Base-by-base conservation (phyloP, 768 basidiomycete genomes). In the Tricholoma bakamatsutake region DNA sequence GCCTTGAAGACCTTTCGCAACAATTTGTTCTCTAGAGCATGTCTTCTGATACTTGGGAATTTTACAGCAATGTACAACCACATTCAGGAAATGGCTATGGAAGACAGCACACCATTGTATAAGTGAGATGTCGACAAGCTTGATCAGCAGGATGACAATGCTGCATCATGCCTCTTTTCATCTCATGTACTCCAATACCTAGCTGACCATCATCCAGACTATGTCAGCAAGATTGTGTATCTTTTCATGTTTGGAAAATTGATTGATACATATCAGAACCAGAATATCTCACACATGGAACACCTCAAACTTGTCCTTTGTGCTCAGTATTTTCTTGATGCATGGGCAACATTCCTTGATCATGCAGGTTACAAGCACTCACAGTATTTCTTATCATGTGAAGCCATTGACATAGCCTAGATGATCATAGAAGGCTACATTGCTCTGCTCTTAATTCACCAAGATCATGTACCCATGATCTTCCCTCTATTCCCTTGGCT, bases 131-230 rank as follows among this genome's bases (percentile, higher is more conserved):
- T 24, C 21, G 69, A 73, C 15, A 70, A 71, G 45, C 28, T 76
- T 0, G 76, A 80, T 52, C 58, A 69, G 0, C 76, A 80, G 64
- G 78, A 79, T 60, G 75, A 80, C 57, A 66, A 62, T 55, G 77
- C 77, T 0, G 78, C 77, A 0, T 53, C 67, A 3, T 67, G 72
- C 0, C 57, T 79, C 0, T 76, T 77, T 54, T 76, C 71, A 5
- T 70, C 72, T 0, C 56, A 57, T 3, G 59, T 64, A 0, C 62
- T 78, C 1, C 31, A 68, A 9, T 70, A 52, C 11, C 30, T 70
- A 8, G 47, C 55, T 2, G 48, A 67, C 0, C 48, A 66, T 12
- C 59, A 67, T 53, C 67, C 71, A 0, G 64, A 72, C 2, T 42
- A 62, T 0, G 18, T 59, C 0, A 73, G 69, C 1, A 17, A 60